Base-by-base conservation (phyloP, 768 basidiomycete genomes). In the Trametes cinnabarina region DNA sequence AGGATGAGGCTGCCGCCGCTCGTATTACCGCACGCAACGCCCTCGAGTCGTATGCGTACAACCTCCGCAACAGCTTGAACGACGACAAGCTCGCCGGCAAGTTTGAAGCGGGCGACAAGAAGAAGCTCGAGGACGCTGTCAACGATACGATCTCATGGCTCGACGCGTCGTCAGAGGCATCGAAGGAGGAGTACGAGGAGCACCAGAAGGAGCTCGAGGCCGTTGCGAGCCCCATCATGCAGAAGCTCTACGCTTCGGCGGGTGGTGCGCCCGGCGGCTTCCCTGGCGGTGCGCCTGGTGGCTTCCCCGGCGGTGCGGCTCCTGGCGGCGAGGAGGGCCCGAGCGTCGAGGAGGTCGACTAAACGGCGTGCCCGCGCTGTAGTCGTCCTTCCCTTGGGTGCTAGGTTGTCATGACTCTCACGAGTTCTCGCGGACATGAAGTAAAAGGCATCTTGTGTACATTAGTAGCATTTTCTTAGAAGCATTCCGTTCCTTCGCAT, bases 41-140 rank as follows among this genome's bases (percentile, higher is more conserved):
- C 43, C 83, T 98, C 69, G 95, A 98, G 76, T 93, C 92, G 0
- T 98, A 95, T 72, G 72, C 94, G 6, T 98, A 96, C 85, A 95
- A 94, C 77, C 86, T 98, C 55, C 90, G 93, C 65, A 92, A 95
- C 79, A 89, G 93, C 20, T 72, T 96, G 57, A 81, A 71, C 57
- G 92, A 94, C 71, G 91, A 92, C 71, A 87, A 93, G 73, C 84
- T 96, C 55, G 82, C 90, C 41, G 82, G 79, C 80, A 96, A 95
- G 76, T 90, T 97, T 71, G 90, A 96, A 1, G 65, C 89, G 12
- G 84, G 79, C 17, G 93, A 94, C 83, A 93, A 94, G 82, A 65
- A 81, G 64, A 91, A 92, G 74, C 85, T 95, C 62, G 84, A 93
- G 77, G 64, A 77, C 58, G 82, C 89, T 32, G 87, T 94, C 71